phyloP scores from a whole-genome alignment of 495 filamentous ascomycete species.

The Clohesyomyces aquaticus region DNA sequence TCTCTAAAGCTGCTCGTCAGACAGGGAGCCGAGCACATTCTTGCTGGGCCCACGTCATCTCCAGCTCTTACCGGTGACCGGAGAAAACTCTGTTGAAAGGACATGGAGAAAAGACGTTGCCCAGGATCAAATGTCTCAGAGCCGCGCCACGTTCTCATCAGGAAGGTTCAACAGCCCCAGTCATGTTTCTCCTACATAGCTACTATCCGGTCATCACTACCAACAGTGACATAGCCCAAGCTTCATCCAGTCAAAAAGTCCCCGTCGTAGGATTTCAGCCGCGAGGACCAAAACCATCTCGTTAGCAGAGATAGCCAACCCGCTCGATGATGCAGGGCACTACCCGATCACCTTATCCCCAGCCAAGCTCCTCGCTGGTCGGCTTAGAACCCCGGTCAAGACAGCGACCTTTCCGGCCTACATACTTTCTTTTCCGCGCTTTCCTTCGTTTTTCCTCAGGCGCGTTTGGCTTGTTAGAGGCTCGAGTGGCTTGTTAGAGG shows the following conservation, averaged over 20 bases:
- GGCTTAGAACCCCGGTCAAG: too few species aligned
- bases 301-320: too few species aligned
- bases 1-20: neutral
- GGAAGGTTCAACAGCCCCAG: neutral
- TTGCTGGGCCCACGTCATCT: neutral
- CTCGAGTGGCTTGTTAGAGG: neutral
- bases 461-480: neutral
- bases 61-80: too few species aligned
- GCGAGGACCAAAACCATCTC: neutral
- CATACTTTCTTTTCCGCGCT: neutral
- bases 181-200: neutral
- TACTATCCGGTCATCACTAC: neutral
- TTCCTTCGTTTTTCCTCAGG: neutral
- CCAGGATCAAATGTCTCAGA: too few species aligned
- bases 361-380: too few species aligned
- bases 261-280: neutral
- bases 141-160: neutral
- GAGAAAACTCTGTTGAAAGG: too few species aligned
- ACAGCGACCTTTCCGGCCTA: neutral
- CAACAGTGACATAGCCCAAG: neutral
- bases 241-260: conserved; percentile 5
- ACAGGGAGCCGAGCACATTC: neutral
- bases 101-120: neutral
- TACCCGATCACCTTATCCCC: too few species aligned
- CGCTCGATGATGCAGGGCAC: too few species aligned